Evolutionary conservation across 2,329 filamentous ascomycete species (phyloP), one percentile per base, ranked within the genome.

Genomic region (Colletotrichum trifolii): DNA sequence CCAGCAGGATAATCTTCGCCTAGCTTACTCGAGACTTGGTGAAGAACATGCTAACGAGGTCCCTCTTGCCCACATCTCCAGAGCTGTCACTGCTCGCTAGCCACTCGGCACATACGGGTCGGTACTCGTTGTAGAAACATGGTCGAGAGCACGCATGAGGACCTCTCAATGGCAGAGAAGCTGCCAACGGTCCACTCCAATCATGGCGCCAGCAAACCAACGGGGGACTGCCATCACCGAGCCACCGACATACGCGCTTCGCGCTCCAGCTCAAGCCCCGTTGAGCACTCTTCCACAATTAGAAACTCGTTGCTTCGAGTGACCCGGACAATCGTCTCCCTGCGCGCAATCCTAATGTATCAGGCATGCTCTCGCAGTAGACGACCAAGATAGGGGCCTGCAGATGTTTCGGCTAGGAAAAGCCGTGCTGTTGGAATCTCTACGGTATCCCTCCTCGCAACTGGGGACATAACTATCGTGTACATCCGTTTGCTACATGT

Each of bases 341-440:
- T 11, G 35, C 42, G 35, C 8, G 11, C 17, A 11, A 13, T 13
- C 38, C 17, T 35, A 15, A 34, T n/a, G 15, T 17, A 10, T 15
- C 17, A 54, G 17, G 4, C 25, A 25, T 25, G 25, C 25, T 25
- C 25, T 25, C 25, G 25, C 25, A 5, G 25, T 5, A 25, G 25
- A 25, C 25, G 25, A 25, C 55, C 57, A 42, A n/a, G 33, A 56
- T 52, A 56, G 57, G 62, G 57, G 57, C 52, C 55, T 43, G 17
- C 38, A 36, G 11, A 17, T 62, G 62, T 65, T 65, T 65, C 62
- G 58, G 58, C 62, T 56, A 56, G 62, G 35, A 65, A 57, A 62
- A 50, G 49, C 25, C 50, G 55, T 61, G 33, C 39, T 56, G 40
- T 42, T 52, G 43, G 55, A 3, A 45, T 38, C 55, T 36, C 43